These are phyloP conservation scores for Prunus armeniaca DNA, from an alignment of 306 rosid species.

Conservation along the genomic window DNA sequence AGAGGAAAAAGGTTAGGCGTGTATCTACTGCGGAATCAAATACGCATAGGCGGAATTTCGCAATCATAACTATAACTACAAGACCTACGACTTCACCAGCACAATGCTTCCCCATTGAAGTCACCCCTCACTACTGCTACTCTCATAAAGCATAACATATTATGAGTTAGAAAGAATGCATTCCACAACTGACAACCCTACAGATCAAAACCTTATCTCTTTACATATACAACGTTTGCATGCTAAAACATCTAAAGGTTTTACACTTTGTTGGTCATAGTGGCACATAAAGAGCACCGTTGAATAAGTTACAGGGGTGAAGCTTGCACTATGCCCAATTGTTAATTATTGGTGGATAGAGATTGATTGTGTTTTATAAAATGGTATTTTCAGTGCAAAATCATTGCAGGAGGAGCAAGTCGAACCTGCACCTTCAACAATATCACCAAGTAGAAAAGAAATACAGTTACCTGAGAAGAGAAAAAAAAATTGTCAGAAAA, in stretches of 20 bases:
- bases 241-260: background rate
- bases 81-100: background rate
- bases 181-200: background rate
- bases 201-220: background rate
- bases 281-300: background rate
- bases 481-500: background rate
- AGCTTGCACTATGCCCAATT: background rate
- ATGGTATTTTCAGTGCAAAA: background rate
- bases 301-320: background rate
- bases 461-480: slow-evolving; percentile 5
- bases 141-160: background rate
- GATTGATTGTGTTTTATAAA: background rate
- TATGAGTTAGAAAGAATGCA: background rate
- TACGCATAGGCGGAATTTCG: background rate
- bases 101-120: background rate
- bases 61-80: background rate
- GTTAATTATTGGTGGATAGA: background rate
- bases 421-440: background rate
- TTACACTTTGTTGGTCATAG: background rate
- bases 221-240: background rate
- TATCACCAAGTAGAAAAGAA: background rate
- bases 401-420: background rate
- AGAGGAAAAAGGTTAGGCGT: background rate
- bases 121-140: background rate
- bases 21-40: too few species aligned